Percentiles rank a stretch among this genome's conserved stretches.
These are phyloP conservation scores for Penicillium sp. DNA, from an alignment of 2,329 filamentous ascomycete genomes.

Conservation along the genomic window DNA sequence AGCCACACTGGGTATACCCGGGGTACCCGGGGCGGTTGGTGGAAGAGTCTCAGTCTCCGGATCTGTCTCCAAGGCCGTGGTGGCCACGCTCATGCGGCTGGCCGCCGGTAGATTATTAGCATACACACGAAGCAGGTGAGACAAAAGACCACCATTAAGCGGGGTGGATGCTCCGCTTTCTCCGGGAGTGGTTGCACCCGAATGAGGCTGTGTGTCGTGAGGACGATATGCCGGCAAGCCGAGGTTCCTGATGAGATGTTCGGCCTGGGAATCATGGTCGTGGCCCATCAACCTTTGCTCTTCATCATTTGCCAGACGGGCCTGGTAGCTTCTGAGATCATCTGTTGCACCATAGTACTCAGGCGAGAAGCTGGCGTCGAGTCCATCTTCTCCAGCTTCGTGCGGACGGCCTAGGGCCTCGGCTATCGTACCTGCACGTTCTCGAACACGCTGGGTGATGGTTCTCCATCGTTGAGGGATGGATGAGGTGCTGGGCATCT, in stretches of 20 bases:
- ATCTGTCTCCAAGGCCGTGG: slow-evolving; percentile 20
- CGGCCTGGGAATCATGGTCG: slow-evolving; percentile 27
- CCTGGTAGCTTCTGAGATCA: slow-evolving; percentile 23
- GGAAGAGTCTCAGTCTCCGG: slow-evolving; percentile 23
- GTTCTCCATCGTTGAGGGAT: slow-evolving; percentile 24
- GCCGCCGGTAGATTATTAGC: slow-evolving; percentile 51
- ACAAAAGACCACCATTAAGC: slow-evolving; percentile 61
- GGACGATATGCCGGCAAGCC: slow-evolving; percentile 11
- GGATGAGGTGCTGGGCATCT: slow-evolving; percentile 9
- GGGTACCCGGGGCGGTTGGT: slow-evolving; percentile 9
- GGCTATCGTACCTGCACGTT: slow-evolving; percentile 23
- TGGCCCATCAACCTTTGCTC: slow-evolving; percentile 14
- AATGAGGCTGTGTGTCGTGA: slow-evolving; percentile 18
- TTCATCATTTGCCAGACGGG: slow-evolving; percentile 25
- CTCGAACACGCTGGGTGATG: slow-evolving; percentile 23
- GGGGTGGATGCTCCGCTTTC: slow-evolving; percentile 20
- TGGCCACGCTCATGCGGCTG: slow-evolving; percentile 27
- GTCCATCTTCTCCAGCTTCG: slow-evolving; percentile 27
- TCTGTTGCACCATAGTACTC: slow-evolving; percentile 30
- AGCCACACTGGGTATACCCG: slow-evolving; percentile 6
- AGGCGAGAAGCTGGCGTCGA: slow-evolving; percentile 23
- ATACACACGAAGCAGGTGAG: slow-evolving; percentile 71
- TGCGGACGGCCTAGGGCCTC: slow-evolving; percentile 27
- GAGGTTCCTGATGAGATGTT: slow-evolving; percentile 23
- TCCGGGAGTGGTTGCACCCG: slow-evolving; percentile 25